Evolutionary conservation across 169 alveolate species (phyloP), one percentile per base, ranked within the genome.

Genomic region (Plasmodium knowlesi): DNA sequence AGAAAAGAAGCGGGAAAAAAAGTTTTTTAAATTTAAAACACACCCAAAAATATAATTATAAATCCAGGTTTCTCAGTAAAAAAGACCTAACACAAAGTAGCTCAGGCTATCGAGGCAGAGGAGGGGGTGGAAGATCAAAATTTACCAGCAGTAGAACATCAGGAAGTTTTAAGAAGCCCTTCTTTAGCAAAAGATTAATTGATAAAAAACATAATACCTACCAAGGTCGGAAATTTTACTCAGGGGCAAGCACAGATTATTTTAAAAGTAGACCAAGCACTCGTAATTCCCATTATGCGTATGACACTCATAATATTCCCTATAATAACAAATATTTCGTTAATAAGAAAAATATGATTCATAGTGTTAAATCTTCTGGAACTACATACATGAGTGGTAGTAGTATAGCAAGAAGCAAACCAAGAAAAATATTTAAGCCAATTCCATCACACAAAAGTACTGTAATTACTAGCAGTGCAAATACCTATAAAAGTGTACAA

Each of bases 101-200:
- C 50, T 88, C 94, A 88, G 72, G 82, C 79, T 88, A 54, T 41
- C 84, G 94, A 57, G 94, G 90, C 71, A 88, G 83, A 78, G 72
- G 89, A 57, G 94, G 90, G 73, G 82, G 89, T 54, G 72, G 83
- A 22, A 83, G 43, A 30, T 43, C 89, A 32, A 32, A 88, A 76
- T 88, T 78, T 88, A 22, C 61, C n/a, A 88, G 50, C 53, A 50
- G 61, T 50, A 76, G 88, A 54, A 88, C 39, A 46, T n/a, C 94
- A 72, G 89, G 94, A 57, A 88, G 83, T 88, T 88, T 54, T 37
- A 88, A 88, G 30, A 88, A 88, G 70, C 89, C 88, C 22, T 79
- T 32, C 82, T 88, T 57, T 88, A 79, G 54, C 53, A 88, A 88
- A 37, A 88, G 94, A 79, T 76, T 76, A 43, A 88, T 53, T 39